phyloP scores from a whole-genome alignment of 129 eudicot genomes.

The Flaveria bidentis region DNA sequence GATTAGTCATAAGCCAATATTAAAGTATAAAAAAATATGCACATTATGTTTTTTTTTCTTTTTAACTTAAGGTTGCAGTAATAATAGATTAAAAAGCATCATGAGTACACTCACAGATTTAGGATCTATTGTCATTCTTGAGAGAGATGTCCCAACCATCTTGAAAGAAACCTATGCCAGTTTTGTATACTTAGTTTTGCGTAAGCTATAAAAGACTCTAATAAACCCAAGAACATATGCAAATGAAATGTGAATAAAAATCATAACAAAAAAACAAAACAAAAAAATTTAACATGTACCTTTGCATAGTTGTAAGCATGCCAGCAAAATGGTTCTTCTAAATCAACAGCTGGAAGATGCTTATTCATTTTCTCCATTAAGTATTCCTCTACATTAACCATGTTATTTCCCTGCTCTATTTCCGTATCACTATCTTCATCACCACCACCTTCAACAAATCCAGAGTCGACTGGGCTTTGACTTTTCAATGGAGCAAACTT shows the following conservation, averaged over 20 bases:
- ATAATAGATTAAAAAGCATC: slow-evolving; percentile 7
- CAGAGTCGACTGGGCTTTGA: slow-evolving; percentile 52
- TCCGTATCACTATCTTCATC: slow-evolving; percentile 94
- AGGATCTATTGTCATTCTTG: slow-evolving; percentile 86
- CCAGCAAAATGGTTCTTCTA: slow-evolving; percentile 98
- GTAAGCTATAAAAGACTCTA: slow-evolving; percentile 5
- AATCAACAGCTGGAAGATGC: slow-evolving; percentile 79
- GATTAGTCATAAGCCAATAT: slow-evolving; percentile 1
- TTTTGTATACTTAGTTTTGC: slow-evolving; percentile 17
- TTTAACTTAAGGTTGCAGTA: background rate
- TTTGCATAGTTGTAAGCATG: slow-evolving; percentile 92
- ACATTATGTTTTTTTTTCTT: slow-evolving; percentile 14
- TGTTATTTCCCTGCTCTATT: slow-evolving; percentile 53
- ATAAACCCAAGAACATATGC: background rate
- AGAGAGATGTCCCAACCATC: slow-evolving; percentile 77
- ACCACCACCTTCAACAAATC: slow-evolving; percentile 37
- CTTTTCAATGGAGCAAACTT: slow-evolving; percentile 78
- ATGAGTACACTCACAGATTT: slow-evolving; percentile 73
- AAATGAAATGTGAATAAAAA: background rate
- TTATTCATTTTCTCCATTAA: slow-evolving; percentile 88
- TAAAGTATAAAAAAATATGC: background rate
- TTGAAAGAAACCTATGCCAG: slow-evolving; percentile 88
- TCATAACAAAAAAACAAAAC: background rate
- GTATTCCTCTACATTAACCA: slow-evolving; percentile 79
- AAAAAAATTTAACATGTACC: slow-evolving; percentile 35